Base-by-base conservation (phyloP, 208 protist species). In the Wallacemonas rigidus region DNA sequence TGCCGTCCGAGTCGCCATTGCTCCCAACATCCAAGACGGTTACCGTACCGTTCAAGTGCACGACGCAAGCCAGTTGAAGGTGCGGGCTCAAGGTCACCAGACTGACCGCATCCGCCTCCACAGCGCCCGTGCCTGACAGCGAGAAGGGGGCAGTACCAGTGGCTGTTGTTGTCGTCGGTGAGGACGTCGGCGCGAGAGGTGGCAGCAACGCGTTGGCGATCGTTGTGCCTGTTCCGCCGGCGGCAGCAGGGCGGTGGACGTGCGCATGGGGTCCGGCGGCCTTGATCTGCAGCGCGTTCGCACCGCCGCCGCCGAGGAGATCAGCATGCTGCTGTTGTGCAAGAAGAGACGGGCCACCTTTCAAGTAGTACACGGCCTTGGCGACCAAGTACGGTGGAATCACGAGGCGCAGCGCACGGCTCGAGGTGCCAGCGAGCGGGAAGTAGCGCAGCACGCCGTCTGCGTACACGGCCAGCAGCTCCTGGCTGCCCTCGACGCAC, bases 401-500 rank as follows among this genome's bases (percentile, higher is more conserved):
- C 53, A 92, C 80, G 60, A 90, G 48, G 40, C 86, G 83, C 2
- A 89, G 77, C 5, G 89, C 81, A 17, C 81, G 80, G 51, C 80
- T 75, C 71, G 76, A 80, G 53, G 79, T 79, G 61, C 89, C 83
- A 6, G 89, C 51, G 65, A 90, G 64, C 9, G 85, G 79, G 57
- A 89, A 94, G 75, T 81, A 86, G 40, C 89, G 81, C 70, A 90
- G 71, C 64, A 94, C 50, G 53, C 89, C 89, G 61, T 94, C 89
- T 43, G 85, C 82, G 75, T 94, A 94, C 53, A 81, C 68, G 38
- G 88, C 89, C 54, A 90, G 53, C 43, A 94, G 58, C 75, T 94
- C 89, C 64, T 94, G 82, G 47, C 80, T 62, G 41, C 71, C 68
- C 35, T 86, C 80, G 1, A 86, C 73, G 62, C 79, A 92, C 67